Percentiles rank a stretch among this genome's conserved stretches.
Conservation (phyloP, 2,329 filamentous ascomycete genomes). For the Scedosporium minutisporum region DNA sequence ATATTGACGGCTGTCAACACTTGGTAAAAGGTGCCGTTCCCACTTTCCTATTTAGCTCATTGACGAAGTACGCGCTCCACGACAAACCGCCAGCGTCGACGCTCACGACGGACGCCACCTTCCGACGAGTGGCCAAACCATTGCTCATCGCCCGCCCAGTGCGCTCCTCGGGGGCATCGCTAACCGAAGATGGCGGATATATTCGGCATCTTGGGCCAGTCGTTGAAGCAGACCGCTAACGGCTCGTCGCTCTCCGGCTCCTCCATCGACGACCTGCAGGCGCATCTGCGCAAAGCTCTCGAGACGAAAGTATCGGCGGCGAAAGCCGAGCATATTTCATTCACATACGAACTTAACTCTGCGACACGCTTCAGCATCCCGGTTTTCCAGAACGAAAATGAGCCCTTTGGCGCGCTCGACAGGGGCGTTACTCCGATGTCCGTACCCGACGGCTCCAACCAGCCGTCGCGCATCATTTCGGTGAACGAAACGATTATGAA, state of each 20-base stretch:
- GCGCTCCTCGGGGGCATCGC: not conserved
- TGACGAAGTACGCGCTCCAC: too few relatives aligned
- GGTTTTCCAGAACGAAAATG: slow-evolving; percentile 26
- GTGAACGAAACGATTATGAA: slow-evolving; percentile 36
- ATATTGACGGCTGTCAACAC: not conserved
- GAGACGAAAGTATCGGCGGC: slow-evolving; percentile 32
- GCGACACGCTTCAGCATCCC: slow-evolving; percentile 33
- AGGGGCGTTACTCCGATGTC: slow-evolving; percentile 4
- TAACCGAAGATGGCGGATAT: slow-evolving; percentile 2
- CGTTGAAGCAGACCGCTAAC: not conserved
- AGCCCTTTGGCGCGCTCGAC: slow-evolving; percentile 19
- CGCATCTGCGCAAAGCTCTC: slow-evolving; percentile 31
- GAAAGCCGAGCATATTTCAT: slow-evolving; percentile 39
- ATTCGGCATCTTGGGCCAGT: slow-evolving; percentile 2
- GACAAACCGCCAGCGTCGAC: not conserved
- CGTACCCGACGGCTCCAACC: slow-evolving; percentile 12
- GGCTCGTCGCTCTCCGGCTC: slow-evolving; percentile 10
- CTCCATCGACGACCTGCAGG: slow-evolving; percentile 35
- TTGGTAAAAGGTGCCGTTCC: too few relatives aligned
- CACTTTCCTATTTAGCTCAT: too few relatives aligned
- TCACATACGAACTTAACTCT: slow-evolving; percentile 35
- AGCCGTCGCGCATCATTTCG: slow-evolving; percentile 27
- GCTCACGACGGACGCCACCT: not conserved
- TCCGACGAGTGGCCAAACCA: not conserved
- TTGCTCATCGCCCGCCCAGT: not conserved